Percentiles rank a stretch among this genome's conserved stretches.
Evolutionary conservation across 345 rosid species (phyloP).

Genomic region (Populus davidiana): DNA sequence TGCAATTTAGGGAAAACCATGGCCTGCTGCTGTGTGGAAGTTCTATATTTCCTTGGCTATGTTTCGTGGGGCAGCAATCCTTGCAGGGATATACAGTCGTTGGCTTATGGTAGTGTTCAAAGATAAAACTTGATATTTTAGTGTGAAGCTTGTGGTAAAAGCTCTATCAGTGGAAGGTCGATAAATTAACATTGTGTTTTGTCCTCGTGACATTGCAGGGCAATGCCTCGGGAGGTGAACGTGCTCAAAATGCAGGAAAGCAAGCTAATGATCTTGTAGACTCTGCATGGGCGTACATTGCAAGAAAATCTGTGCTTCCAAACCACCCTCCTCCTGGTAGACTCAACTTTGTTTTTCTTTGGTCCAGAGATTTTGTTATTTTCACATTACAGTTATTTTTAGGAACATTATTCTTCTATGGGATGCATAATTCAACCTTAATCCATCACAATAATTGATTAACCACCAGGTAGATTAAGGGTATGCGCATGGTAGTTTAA

Average conservation of each 20-base stretch:
- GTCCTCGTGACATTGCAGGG: conserved; percentile 52
- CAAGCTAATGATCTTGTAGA: conserved; percentile 65
- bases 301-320: conserved; percentile 60
- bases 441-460: background rate
- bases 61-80: conserved; percentile 88
- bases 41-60: conserved; percentile 85
- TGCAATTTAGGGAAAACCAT: conserved; percentile 63
- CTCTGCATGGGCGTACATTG: conserved; percentile 55
- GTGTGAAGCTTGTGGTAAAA: background rate
- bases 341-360: background rate
- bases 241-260: conserved; percentile 60
- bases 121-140: background rate
- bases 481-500: background rate
- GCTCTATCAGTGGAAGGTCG: conserved; percentile 1
- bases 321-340: conserved; percentile 72
- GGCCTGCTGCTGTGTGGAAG: conserved; percentile 91
- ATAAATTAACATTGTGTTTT: conserved; percentile 2
- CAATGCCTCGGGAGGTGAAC: conserved; percentile 90
- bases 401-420: background rate
- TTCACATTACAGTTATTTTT: background rate
- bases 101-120: conserved; percentile 71
- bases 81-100: conserved; percentile 70
- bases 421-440: background rate
- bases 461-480: background rate
- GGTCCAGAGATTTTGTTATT: background rate